These are phyloP conservation scores for Neurospora sp. DNA, from an alignment of 495 filamentous ascomycete genomes.

Conservation along the genomic window DNA sequence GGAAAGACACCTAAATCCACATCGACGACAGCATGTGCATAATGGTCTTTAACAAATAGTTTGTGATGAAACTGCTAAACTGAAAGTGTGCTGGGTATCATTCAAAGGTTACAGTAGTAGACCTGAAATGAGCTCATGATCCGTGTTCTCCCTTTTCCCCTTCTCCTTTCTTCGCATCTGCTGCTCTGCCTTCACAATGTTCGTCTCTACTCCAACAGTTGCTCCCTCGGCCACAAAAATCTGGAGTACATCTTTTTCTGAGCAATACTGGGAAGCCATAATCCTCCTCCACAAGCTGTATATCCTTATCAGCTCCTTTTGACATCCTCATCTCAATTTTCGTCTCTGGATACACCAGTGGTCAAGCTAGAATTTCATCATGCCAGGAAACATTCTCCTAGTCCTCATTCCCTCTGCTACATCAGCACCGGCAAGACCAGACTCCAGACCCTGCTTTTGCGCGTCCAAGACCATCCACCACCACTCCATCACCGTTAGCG, in stretches of 20 bases:
- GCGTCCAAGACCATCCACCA: constrained; percentile 51
- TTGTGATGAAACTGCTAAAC: not conserved
- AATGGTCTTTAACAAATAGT: not conserved
- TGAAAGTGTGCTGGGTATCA: not conserved
- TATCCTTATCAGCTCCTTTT: not conserved
- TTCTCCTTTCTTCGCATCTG: not conserved
- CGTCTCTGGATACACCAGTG: not conserved
- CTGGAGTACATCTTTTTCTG: not conserved
- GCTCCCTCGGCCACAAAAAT: not conserved
- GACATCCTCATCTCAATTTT: not conserved
- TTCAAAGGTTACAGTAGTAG: not conserved
- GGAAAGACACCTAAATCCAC: not conserved
- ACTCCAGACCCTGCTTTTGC: constrained; percentile 13
- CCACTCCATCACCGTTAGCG: constrained; percentile 51
- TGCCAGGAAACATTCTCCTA: not conserved
- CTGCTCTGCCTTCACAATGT: not conserved
- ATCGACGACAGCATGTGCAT: not conserved
- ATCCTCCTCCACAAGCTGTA: not conserved
- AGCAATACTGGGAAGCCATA: not conserved
- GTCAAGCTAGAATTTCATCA: not conserved
- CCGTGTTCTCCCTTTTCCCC: not conserved
- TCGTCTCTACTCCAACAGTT: not conserved
- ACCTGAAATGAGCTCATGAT: not conserved
- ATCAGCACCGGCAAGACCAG: not conserved
- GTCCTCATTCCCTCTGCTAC: not conserved